Evolutionary conservation across 2,329 filamentous ascomycete species (phyloP).

Genomic region (Aspergillus neotritici): DNA sequence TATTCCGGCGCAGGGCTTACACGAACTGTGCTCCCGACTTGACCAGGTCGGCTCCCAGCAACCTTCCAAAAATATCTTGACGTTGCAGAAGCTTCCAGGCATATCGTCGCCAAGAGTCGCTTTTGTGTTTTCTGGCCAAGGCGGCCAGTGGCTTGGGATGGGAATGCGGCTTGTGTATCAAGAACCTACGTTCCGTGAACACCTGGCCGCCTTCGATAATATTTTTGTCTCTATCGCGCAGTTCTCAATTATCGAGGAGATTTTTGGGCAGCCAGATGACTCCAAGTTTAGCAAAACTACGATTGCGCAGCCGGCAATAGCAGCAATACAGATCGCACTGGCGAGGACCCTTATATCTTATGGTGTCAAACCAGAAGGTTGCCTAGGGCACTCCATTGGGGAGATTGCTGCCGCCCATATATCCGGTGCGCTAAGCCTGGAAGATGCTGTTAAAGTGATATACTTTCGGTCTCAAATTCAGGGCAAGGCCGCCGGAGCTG

Average conservation of each 20-base stretch:
- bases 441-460: background rate
- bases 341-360: background rate
- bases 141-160: constrained; percentile 1
- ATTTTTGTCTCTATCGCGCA: background rate
- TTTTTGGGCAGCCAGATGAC: background rate
- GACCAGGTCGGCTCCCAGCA: background rate
- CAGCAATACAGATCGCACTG: background rate
- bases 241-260: background rate
- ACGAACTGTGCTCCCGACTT: background rate
- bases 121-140: background rate
- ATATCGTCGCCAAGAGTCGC: background rate
- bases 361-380: background rate
- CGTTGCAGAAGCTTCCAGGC: background rate
- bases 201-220: background rate
- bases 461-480: background rate
- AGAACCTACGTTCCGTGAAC: background rate
- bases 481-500: background rate
- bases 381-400: background rate
- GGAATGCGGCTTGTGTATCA: background rate
- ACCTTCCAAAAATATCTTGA: background rate
- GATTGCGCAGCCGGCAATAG: background rate
- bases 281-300: background rate
- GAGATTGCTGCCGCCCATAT: background rate
- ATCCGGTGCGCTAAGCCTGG: background rate
- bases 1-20: background rate